Evolutionary conservation across 768 basidiomycete genomes (phyloP).

Genomic region (Cantharellus cinnabarinus): DNA sequence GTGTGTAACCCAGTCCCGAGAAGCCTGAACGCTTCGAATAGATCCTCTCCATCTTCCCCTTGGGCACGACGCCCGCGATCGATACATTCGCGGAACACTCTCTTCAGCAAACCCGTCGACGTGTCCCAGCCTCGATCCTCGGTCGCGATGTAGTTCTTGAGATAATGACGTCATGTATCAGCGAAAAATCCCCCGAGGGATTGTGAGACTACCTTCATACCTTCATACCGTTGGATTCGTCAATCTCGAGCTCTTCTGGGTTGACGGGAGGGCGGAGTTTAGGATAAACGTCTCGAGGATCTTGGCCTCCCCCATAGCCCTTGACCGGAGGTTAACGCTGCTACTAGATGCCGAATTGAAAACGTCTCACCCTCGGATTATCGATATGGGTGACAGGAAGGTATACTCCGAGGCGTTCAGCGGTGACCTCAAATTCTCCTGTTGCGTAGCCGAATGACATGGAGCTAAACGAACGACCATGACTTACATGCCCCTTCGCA

Average conservation of each 20-base stretch:
- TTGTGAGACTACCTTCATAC: conserved; percentile 14
- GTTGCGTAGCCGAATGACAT: conserved; percentile 39
- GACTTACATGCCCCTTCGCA: neutral
- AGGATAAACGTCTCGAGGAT: conserved; percentile 59
- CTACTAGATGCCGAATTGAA: neutral
- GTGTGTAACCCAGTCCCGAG: conserved; percentile 52
- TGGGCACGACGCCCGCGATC: conserved; percentile 47
- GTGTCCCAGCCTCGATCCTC: conserved; percentile 73
- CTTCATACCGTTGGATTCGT: conserved; percentile 79
- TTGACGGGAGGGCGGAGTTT: conserved; percentile 67
- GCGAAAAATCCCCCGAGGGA: too few species aligned
- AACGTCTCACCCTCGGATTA: conserved; percentile 45
- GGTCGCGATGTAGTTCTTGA: conserved; percentile 67
- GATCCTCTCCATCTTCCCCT: conserved; percentile 39
- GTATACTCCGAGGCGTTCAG: conserved; percentile 66
- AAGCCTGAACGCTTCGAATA: conserved; percentile 62
- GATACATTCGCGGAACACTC: conserved; percentile 59
- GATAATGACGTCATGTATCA: too few species aligned
- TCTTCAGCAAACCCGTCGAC: conserved; percentile 54
- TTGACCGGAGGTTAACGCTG: conserved; percentile 14
- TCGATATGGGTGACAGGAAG: conserved; percentile 70
- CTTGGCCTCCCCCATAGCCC: conserved; percentile 65
- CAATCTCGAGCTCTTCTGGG: conserved; percentile 67
- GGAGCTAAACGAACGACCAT: neutral
- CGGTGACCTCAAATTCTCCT: conserved; percentile 69